Percentiles rank a stretch among this genome's conserved stretches.
Evolutionary conservation across 345 rosid genomes (phyloP).

Genomic region (Citrus maxima): DNA sequence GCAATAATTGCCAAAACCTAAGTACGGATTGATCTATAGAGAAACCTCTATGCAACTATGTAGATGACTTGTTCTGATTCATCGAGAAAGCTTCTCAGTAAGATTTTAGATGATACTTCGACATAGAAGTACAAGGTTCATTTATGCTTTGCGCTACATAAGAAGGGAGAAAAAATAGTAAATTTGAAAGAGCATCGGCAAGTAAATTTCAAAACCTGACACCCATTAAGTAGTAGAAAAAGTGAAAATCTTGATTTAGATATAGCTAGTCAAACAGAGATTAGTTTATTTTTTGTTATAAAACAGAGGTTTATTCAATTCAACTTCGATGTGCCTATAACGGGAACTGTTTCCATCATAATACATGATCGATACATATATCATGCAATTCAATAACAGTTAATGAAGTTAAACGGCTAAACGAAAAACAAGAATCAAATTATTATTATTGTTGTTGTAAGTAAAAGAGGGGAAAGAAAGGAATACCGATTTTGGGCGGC

Average conservation of each 20-base stretch:
- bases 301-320: not conserved
- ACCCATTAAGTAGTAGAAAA: not conserved
- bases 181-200: not conserved
- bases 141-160: not conserved
- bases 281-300: not conserved
- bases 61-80: not conserved
- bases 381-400: not conserved
- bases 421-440: not conserved
- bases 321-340: not conserved
- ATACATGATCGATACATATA: not conserved
- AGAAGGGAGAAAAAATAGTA: not conserved
- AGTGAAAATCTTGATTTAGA: not conserved
- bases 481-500: slow-evolving; percentile 84
- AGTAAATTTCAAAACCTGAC: not conserved
- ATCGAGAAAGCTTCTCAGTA: not conserved
- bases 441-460: not conserved
- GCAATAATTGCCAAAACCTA: slow-evolving; percentile 16
- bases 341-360: not conserved
- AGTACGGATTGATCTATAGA: not conserved
- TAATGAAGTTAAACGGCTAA: not conserved
- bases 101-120: not conserved
- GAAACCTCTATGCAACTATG: not conserved
- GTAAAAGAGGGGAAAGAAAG: not conserved
- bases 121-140: not conserved
- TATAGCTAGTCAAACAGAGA: not conserved